Evolutionary conservation across 2,329 filamentous ascomycete species (phyloP).

Genomic region (Tympanopsis confertula): DNA sequence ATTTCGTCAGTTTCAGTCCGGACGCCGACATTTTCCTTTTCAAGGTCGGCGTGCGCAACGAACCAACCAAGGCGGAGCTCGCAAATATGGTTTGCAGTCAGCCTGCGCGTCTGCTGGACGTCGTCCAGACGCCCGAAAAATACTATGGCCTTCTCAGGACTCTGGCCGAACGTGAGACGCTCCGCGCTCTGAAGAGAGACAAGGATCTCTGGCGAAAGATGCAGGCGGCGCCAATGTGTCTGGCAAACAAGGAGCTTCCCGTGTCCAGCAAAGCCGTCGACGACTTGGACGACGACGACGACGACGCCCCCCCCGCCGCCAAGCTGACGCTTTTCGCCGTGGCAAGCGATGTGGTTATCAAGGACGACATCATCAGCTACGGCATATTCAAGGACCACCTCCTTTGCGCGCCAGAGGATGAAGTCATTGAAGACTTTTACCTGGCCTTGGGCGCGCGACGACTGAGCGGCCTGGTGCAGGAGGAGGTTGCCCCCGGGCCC

Average conservation of each 20-base stretch:
- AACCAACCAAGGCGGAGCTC: constrained; percentile 79
- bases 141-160: constrained; percentile 75
- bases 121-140: constrained; percentile 71
- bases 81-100: constrained; percentile 74
- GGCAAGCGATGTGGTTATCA: constrained; percentile 62
- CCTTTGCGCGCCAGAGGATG: constrained; percentile 82
- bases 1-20: constrained; percentile 87
- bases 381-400: constrained; percentile 76
- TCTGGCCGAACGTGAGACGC: constrained; percentile 60
- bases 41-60: constrained; percentile 78
- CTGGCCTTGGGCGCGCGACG: constrained; percentile 64
- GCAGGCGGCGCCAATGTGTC: constrained; percentile 63
- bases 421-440: constrained; percentile 76
- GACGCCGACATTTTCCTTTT: constrained; percentile 82
- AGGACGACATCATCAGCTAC: constrained; percentile 84
- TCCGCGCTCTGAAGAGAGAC: constrained; percentile 56
- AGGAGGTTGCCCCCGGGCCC: constrained; percentile 63
- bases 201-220: constrained; percentile 68
- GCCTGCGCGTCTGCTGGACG: constrained; percentile 68
- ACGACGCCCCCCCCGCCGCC: constrained; percentile 48
- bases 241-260: constrained; percentile 69
- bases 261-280: constrained; percentile 30
- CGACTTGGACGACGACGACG: constrained; percentile 38
- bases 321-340: constrained; percentile 69
- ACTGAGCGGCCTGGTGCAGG: constrained; percentile 67